Conservation (phyloP, 345 rosid genomes). For the Angophora floribunda region DNA sequence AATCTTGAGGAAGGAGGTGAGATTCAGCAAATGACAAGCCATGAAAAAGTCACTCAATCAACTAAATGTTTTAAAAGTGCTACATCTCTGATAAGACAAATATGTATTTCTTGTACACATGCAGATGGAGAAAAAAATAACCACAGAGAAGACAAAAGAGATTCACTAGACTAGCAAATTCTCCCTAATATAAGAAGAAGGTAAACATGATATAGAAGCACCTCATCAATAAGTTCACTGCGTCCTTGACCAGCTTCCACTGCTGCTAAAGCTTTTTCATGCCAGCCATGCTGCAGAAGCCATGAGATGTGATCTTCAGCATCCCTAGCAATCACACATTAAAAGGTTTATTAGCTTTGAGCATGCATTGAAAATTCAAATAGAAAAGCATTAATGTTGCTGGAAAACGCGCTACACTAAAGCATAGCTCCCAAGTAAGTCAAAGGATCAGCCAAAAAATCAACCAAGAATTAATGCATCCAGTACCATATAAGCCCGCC, state of each 20-base stretch:
- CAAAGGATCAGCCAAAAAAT: background rate
- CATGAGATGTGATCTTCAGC: slow-evolving; percentile 97
- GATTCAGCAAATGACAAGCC: background rate
- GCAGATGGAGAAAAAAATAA: background rate
- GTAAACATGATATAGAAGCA: slow-evolving; percentile 7
- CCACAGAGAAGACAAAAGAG: background rate
- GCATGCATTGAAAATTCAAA: background rate
- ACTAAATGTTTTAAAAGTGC: background rate
- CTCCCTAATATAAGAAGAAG: background rate
- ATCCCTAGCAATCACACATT: slow-evolving; percentile 47
- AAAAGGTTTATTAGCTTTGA: background rate
- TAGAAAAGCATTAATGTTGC: background rate
- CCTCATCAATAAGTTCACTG: slow-evolving; percentile 95
- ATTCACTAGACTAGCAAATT: background rate
- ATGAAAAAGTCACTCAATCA: background rate
- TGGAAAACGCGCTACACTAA: background rate
- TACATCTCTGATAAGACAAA: background rate
- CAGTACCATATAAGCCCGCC: background rate
- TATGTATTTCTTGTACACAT: background rate
- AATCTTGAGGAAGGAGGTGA: background rate
- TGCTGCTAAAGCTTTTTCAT: slow-evolving; percentile 96
- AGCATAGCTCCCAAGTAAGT: background rate
- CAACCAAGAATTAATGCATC: background rate
- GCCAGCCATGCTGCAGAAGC: slow-evolving; percentile 98
- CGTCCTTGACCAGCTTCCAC: slow-evolving; percentile 96